phyloP scores from a whole-genome alignment of 768 basidiomycete species.

The Suillus cothurnatus region DNA sequence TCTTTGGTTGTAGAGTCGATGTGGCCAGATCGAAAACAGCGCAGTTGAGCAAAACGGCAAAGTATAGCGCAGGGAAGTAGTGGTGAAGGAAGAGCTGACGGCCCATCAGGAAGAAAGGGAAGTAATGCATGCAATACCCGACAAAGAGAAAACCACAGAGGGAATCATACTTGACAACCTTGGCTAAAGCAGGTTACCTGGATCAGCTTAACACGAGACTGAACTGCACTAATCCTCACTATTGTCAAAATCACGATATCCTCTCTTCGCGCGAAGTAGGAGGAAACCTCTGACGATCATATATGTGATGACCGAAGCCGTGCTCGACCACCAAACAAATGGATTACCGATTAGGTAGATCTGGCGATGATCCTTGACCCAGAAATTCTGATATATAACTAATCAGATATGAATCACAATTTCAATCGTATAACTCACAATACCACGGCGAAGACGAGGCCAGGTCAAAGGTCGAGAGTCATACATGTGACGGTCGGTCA shows the following conservation, averaged over 20 bases:
- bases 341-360: conserved; percentile 97
- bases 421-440: conserved; percentile 57
- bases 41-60: conserved; percentile 76
- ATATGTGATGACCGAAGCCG: conserved; percentile 70
- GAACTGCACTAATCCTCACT: conserved; percentile 51
- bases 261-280: conserved; percentile 87
- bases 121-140: conserved; percentile 92
- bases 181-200: conserved; percentile 51
- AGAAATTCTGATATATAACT: conserved; percentile 74
- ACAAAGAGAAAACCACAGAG: conserved; percentile 90
- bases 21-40: conserved; percentile 86
- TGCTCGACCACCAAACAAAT: conserved; percentile 88
- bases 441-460: conserved; percentile 91
- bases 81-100: conserved; percentile 98
- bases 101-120: conserved; percentile 96
- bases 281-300: conserved; percentile 72
- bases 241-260: conserved; percentile 89
- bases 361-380: conserved; percentile 96
- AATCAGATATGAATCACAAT: conserved; percentile 8
- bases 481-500: conserved; percentile 93
- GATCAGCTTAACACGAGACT: not conserved
- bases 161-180: conserved; percentile 88
- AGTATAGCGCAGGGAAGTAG: conserved; percentile 97
- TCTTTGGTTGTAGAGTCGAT: conserved; percentile 69
- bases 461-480: conserved; percentile 93